phyloP scores from a whole-genome alignment of 2,329 filamentous ascomycete species.

The Stagonosporopsis cucurbitacearum region DNA sequence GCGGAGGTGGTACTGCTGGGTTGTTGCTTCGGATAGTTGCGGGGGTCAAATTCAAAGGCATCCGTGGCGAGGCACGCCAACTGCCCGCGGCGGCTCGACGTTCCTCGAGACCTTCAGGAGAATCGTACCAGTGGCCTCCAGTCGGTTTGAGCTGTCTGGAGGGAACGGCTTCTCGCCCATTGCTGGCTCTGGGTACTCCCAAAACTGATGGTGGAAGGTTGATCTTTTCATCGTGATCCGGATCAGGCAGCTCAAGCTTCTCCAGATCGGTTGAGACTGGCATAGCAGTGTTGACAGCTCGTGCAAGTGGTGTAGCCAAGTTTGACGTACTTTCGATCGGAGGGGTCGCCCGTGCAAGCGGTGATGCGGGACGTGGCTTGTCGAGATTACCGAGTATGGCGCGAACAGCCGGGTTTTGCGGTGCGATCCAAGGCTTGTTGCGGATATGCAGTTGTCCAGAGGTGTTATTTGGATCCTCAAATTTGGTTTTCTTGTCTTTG shows the following conservation, averaged over 20 bases:
- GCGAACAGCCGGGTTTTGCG: constrained; percentile 42
- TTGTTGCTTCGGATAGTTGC: constrained; percentile 48
- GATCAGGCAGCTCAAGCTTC: constrained; percentile 38
- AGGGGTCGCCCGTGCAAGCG: constrained; percentile 38
- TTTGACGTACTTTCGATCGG: constrained; percentile 59
- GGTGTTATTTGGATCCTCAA: constrained; percentile 10
- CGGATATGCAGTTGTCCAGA: constrained; percentile 29
- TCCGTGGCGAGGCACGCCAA: constrained; percentile 59
- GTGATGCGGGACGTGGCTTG: constrained; percentile 32
- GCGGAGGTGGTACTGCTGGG: constrained; percentile 41
- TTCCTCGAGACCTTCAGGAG: constrained; percentile 46
- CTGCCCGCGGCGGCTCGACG: constrained; percentile 50
- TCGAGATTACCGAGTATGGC: constrained; percentile 43
- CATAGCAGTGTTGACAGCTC: constrained; percentile 44
- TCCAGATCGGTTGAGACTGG: constrained; percentile 8
- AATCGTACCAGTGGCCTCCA: constrained; percentile 43
- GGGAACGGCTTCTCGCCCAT: not conserved
- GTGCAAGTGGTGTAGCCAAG: constrained; percentile 62
- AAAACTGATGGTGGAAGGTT: constrained; percentile 46
- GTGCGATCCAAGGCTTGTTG: constrained; percentile 28
- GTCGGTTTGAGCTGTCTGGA: constrained; percentile 30
- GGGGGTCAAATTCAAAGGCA: constrained; percentile 57
- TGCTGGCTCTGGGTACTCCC: constrained; percentile 2
- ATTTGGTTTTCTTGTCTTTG: constrained; percentile 27
- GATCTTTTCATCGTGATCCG: constrained; percentile 47